A percentile compares a stretch with the other conserved stretches of the same genome.
Evolutionary conservation across 1,139 yeast genomes (phyloP).

Genomic region (Suhomyces panamericanus): DNA sequence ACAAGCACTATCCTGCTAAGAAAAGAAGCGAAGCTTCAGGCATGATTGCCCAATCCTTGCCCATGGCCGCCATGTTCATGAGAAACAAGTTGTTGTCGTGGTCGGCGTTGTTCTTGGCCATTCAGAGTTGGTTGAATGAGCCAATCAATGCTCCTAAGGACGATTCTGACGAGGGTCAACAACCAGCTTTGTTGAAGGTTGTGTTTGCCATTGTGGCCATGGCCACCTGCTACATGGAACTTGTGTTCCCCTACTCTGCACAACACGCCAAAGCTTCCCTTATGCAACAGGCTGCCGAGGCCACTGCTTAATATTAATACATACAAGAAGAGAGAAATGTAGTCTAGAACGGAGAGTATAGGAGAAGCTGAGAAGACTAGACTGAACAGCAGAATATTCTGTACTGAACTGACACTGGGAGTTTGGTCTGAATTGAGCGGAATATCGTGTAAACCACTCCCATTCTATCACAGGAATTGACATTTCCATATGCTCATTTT

Average conservation of each 20-base stretch:
- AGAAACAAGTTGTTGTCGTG: constrained; percentile 57
- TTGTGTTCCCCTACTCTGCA: constrained; percentile 39
- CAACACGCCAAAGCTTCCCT: constrained; percentile 26
- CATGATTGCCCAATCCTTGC: constrained; percentile 58
- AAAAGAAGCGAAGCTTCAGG: constrained; percentile 48
- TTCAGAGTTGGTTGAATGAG: constrained; percentile 52
- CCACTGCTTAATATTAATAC: constrained; percentile 7
- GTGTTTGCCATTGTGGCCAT: constrained; percentile 49
- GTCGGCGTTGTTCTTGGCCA: constrained; percentile 53
- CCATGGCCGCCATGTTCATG: constrained; percentile 69
- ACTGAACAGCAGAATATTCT: no score
- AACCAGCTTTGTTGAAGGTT: constrained; percentile 48
- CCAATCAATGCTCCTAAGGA: constrained; percentile 36
- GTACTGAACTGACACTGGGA: no score
- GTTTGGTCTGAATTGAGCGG: no score
- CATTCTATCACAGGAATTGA: no score
- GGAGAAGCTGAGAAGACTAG: neutral
- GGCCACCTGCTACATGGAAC: constrained; percentile 55
- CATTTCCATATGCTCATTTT: no score
- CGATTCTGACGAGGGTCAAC: constrained; percentile 25
- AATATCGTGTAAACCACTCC: no score
- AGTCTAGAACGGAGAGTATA: neutral
- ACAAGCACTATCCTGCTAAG: constrained; percentile 51
- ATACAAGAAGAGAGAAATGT: constrained; percentile 1
- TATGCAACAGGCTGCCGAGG: constrained; percentile 10